Evolutionary conservation across 2,329 filamentous ascomycete genomes (phyloP), one percentile per base, ranked within the genome.

Genomic region (Cercospora nicotianae): DNA sequence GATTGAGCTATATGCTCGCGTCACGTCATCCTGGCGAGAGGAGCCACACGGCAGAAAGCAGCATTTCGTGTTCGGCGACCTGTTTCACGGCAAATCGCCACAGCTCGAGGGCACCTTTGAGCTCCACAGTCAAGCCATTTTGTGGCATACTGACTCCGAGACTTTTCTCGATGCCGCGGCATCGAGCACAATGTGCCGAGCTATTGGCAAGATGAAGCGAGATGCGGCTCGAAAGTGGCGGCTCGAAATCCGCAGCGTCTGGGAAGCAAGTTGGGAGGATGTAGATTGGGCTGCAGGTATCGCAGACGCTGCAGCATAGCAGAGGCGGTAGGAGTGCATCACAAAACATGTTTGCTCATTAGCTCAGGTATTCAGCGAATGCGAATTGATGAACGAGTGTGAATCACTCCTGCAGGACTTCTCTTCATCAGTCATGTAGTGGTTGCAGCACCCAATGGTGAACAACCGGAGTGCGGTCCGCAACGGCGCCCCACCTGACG

Each of bases 1-100:
- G 0, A 84, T 91, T 67, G 89, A 91, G 75, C 77, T 91, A 0
- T 92, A 88, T 73, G 88, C 87, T 3, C 83, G 86, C 28, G 85
- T 91, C 1, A 80, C 81, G 1, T 83, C 82, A 62, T 90, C 89
- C 0, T 84, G 80, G 64, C 84, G 89, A 0, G 86, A 89, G 28
- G 59, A 53, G 26, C 70, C 69, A 23, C 67, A 73, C 4, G 66
- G 72, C n/a, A 67, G 74, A 5, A 86, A 83, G 69, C 89, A 92
- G 73, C 81, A 86, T 65, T 90, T 91, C 69, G 83, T 87, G n/a
- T 86, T 91, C 60, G 81, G 82, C 45, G 89, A 91, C 72, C 76
- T 91, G 0, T 89, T 87, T 71, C 86, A 87, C 68, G 83, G 87
- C 20, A 82, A 81, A 10, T 84, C 84, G 5, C 89, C 88, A 0